Evolutionary conservation across 805 yeast genomes (phyloP), one percentile per base, ranked within the genome.

Genomic region (Starmerella stigmatis): DNA sequence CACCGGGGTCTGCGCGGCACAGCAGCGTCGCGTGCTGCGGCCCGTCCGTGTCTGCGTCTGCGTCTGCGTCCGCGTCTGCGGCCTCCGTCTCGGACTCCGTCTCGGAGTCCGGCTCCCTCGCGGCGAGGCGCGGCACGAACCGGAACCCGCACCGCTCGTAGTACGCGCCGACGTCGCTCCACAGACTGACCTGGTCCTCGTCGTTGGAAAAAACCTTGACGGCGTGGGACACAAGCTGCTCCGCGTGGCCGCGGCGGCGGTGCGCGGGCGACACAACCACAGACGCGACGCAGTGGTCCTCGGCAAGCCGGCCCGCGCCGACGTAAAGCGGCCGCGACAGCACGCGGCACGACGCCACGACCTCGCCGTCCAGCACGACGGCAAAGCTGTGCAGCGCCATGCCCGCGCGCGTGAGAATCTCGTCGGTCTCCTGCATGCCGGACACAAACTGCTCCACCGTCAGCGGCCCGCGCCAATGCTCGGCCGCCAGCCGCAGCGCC

Each of bases 121-220:
- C 42, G n/a, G 28, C 36, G 13, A 43, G 30, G 5, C n/a, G 9
- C 10, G 37, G 43, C 11, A 49, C 48, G 32, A 44, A 44, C 15
- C 4, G 6, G 32, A 44, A 50, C 13, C 51, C 51, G 19, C 38
- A 17, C 3, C 47, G 41, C 23, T 39, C 31, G 22, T 47, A 50
- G 32, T 50, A 50, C 27, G 45, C 45, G 12, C 53, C 51, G 13
- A 49, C 46, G 17, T 47, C 49, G 25, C 53, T 50, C 53, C 53
- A 50, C 40, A 50, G 29, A 26, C 51, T 44, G 27, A 47, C 12
- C 23, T 44, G 46, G 34, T 47, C 39, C 23, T 30, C 25, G 11
- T 19, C 33, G 25, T 4, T 10, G 15, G 16, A 19, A n/a, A 29
- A 40, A 34, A 11, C 4, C 19, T n/a, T 17, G n/a, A 35, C 46